Conservation (phyloP, 1,139 yeast species). For the Yamadazyma dushanensis region DNA sequence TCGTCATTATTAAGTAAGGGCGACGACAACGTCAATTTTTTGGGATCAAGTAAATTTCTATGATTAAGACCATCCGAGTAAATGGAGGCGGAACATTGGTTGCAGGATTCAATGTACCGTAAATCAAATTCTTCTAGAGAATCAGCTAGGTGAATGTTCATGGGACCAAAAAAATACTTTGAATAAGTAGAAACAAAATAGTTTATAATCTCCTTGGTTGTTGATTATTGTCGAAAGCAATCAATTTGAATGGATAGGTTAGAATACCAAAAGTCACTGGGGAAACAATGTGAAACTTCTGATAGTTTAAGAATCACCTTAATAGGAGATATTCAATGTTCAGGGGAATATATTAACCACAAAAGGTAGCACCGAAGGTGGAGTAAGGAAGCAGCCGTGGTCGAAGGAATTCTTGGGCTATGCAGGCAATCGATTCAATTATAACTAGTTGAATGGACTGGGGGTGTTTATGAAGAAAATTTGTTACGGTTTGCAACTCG, state of each 20-base stretch:
- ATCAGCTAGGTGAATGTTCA: slow-evolving; percentile 20
- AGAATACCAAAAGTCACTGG: too few relatives aligned
- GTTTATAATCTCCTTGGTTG: too few relatives aligned
- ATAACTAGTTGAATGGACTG: background rate
- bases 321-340: slow-evolving; percentile 1
- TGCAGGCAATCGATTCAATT: background rate
- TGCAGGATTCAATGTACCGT: slow-evolving; percentile 21
- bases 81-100: slow-evolving; percentile 15
- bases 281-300: too few relatives aligned
- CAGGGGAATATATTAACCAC: too few relatives aligned
- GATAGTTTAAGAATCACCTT: background rate
- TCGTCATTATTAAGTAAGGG: slow-evolving; percentile 18
- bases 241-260: too few relatives aligned
- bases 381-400: too few relatives aligned
- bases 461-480: background rate
- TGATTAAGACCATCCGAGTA: slow-evolving; percentile 6
- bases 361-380: too few relatives aligned
- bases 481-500: slow-evolving; percentile 1
- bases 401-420: background rate
- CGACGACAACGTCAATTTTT: slow-evolving; percentile 17
- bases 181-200: background rate
- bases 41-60: slow-evolving; percentile 11
- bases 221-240: too few relatives aligned
- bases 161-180: background rate
- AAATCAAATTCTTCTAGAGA: slow-evolving; percentile 20